A percentile compares a stretch with the other conserved stretches of the same genome.
Conservation (phyloP, 2,329 filamentous ascomycete genomes). For the Fusarium dimerum region DNA sequence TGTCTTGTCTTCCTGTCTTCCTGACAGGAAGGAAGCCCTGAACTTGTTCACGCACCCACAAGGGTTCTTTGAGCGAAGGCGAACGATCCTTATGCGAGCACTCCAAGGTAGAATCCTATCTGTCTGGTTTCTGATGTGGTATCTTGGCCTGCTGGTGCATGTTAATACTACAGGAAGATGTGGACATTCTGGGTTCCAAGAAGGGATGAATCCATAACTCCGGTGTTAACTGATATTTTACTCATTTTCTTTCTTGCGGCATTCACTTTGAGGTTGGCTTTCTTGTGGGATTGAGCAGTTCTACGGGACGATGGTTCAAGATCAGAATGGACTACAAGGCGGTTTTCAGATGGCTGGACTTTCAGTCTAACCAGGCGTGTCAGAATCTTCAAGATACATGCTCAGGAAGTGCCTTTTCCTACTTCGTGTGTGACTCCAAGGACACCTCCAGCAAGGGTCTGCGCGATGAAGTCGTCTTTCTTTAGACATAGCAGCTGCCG, state of each 20-base stretch:
- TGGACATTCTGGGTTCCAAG: no score
- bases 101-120: constrained; percentile 9
- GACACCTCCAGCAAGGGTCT: constrained; percentile 7
- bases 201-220: no score
- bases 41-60: neutral
- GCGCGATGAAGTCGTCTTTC: constrained; percentile 9
- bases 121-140: constrained; percentile 6
- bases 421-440: constrained; percentile 12
- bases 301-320: no score
- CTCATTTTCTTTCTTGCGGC: no score
- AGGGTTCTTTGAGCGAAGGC: constrained; percentile 1
- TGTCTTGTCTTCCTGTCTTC: constrained; percentile 1
- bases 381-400: no score
- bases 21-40: constrained; percentile 2
- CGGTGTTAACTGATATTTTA: no score
- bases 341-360: no score
- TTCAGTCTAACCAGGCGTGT: no score
- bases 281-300: constrained; percentile 1
- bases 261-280: constrained; percentile 5
- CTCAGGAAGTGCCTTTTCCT: constrained; percentile 2
- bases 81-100: neutral
- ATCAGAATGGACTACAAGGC: no score
- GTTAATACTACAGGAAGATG: constrained; percentile 17
- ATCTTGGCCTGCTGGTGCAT: constrained; percentile 2
- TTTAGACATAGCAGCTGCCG: constrained; percentile 2